Percentiles rank a stretch among this genome's conserved stretches.
These are phyloP conservation scores for Cryptosporidium ryanae DNA, from an alignment of 169 alveolate genomes.

Conservation along the genomic window DNA sequence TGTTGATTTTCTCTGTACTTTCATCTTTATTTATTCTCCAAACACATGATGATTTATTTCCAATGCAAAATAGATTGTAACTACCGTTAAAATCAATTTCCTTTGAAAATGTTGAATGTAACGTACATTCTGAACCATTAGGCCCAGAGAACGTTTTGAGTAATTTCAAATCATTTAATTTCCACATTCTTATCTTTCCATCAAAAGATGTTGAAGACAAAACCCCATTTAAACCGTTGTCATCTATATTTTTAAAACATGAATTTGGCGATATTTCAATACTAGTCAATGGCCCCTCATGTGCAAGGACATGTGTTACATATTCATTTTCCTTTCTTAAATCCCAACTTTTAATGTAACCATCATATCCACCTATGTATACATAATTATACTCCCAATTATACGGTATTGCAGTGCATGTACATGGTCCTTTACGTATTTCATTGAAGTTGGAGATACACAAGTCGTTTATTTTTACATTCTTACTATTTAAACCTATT, in stretches of 20 bases:
- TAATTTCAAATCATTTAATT: slow-evolving; percentile 17
- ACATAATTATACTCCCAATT: slow-evolving; percentile 3
- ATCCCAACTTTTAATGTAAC: slow-evolving; percentile 62
- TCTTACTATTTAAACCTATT: background rate
- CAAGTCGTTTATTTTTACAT: background rate
- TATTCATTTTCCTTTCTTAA: slow-evolving; percentile 21
- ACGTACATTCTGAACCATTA: slow-evolving; percentile 1
- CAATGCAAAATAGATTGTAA: slow-evolving; percentile 19
- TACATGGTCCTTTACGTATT: slow-evolving; percentile 60
- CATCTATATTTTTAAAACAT: too few species aligned
- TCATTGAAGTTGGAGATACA: background rate
- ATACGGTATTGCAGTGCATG: slow-evolving; percentile 28
- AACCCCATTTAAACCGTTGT: background rate
- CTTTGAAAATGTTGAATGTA: slow-evolving; percentile 44
- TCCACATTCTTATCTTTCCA: slow-evolving; percentile 49
- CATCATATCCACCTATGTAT: slow-evolving; percentile 69
- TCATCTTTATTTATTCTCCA: slow-evolving; percentile 29
- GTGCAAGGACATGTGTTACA: slow-evolving; percentile 37
- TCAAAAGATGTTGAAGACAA: slow-evolving; percentile 59
- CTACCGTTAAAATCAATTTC: background rate
- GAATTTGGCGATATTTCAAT: slow-evolving; percentile 15
- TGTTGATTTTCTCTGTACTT: background rate
- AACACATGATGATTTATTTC: slow-evolving; percentile 17
- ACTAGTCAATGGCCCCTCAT: slow-evolving; percentile 29
- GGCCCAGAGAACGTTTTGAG: slow-evolving; percentile 46